These are phyloP conservation scores for Theileria parva DNA, from an alignment of 169 alveolate species.

Conservation along the genomic window DNA sequence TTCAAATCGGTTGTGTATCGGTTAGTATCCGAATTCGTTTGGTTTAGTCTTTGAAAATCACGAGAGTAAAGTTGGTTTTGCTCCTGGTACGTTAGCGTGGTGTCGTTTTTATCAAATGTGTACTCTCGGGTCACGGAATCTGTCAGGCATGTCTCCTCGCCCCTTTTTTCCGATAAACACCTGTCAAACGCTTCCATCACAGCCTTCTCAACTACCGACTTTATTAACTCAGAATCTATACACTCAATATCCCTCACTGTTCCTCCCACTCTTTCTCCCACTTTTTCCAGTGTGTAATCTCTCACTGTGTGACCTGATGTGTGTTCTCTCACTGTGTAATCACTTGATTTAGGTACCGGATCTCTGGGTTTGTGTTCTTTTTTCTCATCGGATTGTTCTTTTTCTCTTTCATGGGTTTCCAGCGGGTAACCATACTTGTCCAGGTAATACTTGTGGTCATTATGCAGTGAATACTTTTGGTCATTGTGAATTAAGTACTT, in stretches of 20 bases:
- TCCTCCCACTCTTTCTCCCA: too few relatives aligned
- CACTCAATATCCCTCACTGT: not conserved
- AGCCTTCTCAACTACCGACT: slow-evolving; percentile 9
- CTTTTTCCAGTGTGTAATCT: too few relatives aligned
- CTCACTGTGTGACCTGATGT: not conserved
- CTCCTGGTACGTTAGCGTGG: not conserved
- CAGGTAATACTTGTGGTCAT: not conserved
- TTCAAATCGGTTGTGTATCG: not conserved
- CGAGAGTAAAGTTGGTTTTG: not conserved
- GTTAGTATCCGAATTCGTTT: not conserved
- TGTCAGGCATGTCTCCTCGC: slow-evolving; percentile 3
- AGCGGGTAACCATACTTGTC: not conserved
- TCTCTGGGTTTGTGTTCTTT: not conserved
- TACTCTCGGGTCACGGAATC: not conserved
- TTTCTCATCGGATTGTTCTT: not conserved
- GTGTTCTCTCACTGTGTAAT: not conserved
- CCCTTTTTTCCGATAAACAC: not conserved
- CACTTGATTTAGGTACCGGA: too few relatives aligned
- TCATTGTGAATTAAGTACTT: too few relatives aligned
- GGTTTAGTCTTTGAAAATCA: not conserved
- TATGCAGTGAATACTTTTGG: too few relatives aligned
- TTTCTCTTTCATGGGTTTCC: not conserved
- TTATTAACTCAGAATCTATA: not conserved
- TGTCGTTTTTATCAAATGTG: slow-evolving; percentile 5
- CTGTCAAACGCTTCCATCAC: slow-evolving; percentile 10